Percentiles rank a stretch among this genome's conserved stretches.
These are phyloP conservation scores for Pichia phayaonensis DNA, from an alignment of 805 yeast genomes.

Conservation along the genomic window DNA sequence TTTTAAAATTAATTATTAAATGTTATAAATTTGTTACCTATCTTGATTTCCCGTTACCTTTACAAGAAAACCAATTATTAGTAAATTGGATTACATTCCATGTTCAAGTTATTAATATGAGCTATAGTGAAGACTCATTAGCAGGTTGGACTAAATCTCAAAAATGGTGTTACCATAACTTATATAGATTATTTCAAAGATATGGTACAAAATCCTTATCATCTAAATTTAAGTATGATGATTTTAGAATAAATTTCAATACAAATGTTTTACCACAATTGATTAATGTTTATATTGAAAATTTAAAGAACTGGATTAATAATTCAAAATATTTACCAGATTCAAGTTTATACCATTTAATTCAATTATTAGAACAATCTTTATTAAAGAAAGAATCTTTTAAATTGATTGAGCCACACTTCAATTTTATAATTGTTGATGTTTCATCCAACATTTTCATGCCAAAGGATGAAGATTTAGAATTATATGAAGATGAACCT, in stretches of 20 bases:
- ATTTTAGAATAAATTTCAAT: constrained; percentile 49
- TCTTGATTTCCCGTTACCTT: constrained; percentile 64
- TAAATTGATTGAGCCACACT: constrained; percentile 62
- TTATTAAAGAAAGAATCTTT: constrained; percentile 56
- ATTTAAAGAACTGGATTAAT: constrained; percentile 68
- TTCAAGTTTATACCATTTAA: constrained; percentile 54
- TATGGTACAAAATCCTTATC: constrained; percentile 49
- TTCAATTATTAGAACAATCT: constrained; percentile 56
- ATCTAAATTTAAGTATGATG: constrained; percentile 46
- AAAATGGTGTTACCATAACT: constrained; percentile 85
- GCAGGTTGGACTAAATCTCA: constrained; percentile 67
- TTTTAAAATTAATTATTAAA: constrained; percentile 69
- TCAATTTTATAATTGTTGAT: constrained; percentile 55
- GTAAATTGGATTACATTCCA: constrained; percentile 73
- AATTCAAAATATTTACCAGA: constrained; percentile 62
- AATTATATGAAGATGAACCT: constrained; percentile 81
- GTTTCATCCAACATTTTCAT: constrained; percentile 74
- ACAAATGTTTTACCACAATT: constrained; percentile 66
- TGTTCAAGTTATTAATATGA: constrained; percentile 53
- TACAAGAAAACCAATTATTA: constrained; percentile 47
- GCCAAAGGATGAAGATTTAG: constrained; percentile 65
- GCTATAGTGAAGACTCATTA: constrained; percentile 46
- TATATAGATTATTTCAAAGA: constrained; percentile 62
- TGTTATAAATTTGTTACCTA: constrained; percentile 75
- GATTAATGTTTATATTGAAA: constrained; percentile 52